These are phyloP conservation scores for Sanguinoderma infundibulare DNA, from an alignment of 1,284 basidiomycete species.

Conservation along the genomic window DNA sequence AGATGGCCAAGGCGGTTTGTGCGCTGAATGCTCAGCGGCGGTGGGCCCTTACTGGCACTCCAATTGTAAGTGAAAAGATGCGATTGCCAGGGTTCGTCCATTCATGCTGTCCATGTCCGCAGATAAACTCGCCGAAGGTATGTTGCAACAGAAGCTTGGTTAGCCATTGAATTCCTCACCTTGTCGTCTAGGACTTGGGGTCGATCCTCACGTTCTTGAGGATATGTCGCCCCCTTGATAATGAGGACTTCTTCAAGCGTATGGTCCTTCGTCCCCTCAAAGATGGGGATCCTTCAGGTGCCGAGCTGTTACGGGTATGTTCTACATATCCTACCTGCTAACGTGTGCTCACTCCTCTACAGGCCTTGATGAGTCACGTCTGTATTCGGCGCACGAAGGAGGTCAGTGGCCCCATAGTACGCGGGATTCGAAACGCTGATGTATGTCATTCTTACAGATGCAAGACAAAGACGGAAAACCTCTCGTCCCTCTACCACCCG, in stretches of 20 bases:
- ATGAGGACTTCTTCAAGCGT: slow-evolving; percentile 80
- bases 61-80: slow-evolving; percentile 64
- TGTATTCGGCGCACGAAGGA: slow-evolving; percentile 90
- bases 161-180: neutral
- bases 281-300: slow-evolving; percentile 65
- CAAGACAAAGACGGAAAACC: slow-evolving; percentile 76
- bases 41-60: slow-evolving; percentile 86
- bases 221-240: slow-evolving; percentile 82
- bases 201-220: slow-evolving; percentile 82
- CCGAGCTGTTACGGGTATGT: slow-evolving; percentile 71
- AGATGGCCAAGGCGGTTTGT: slow-evolving; percentile 78
- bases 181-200: slow-evolving; percentile 70
- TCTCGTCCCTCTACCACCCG: slow-evolving; percentile 78
- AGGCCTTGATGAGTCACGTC: slow-evolving; percentile 84
- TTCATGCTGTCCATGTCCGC: neutral
- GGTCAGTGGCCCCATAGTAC: slow-evolving; percentile 37
- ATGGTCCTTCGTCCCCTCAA: slow-evolving; percentile 76
- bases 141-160: neutral
- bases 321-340: neutral
- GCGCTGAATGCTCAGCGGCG: slow-evolving; percentile 74
- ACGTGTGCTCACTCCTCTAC: slow-evolving; percentile 15
- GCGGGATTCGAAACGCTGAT: neutral
- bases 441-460: slow-evolving; percentile 61
- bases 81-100: neutral
- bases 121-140: slow-evolving; percentile 84